phyloP scores from a whole-genome alignment of 2,329 filamentous ascomycete genomes.

The Spiromastix sp. region DNA sequence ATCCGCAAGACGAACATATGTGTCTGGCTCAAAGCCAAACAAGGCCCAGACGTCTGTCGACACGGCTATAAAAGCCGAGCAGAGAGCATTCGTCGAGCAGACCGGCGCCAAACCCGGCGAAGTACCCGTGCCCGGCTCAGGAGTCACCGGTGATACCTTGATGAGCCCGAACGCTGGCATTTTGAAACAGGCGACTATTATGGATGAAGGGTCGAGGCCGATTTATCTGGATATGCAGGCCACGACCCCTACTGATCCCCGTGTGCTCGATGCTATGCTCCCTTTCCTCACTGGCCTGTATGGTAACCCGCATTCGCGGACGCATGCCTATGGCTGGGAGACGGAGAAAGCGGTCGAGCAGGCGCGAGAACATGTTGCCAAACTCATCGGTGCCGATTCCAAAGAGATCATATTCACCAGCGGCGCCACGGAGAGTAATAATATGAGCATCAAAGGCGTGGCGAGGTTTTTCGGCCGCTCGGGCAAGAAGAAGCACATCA shows the following conservation, averaged over 20 bases:
- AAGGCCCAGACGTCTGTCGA: constrained; percentile 69
- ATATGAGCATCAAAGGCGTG: constrained; percentile 99
- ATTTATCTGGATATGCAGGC: constrained; percentile 99
- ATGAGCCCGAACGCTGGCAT: constrained; percentile 76
- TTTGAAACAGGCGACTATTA: constrained; percentile 80
- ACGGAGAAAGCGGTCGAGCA: constrained; percentile 88
- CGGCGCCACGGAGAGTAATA: constrained; percentile 96
- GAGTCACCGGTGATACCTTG: constrained; percentile 52
- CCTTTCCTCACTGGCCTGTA: constrained; percentile 89
- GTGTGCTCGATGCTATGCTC: constrained; percentile 93
- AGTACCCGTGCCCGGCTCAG: constrained; percentile 51
- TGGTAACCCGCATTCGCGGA: constrained; percentile 93
- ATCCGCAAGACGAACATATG: constrained; percentile 55
- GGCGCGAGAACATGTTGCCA: constrained; percentile 72
- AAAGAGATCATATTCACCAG: constrained; percentile 99
- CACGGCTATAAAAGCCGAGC: constrained; percentile 74
- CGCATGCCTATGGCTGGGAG: constrained; percentile 98
- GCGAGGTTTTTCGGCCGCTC: constrained; percentile 86
- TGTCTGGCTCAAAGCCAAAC: constrained; percentile 65
- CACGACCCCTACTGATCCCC: constrained; percentile 87
- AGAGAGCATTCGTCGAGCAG: constrained; percentile 61
- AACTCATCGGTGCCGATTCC: constrained; percentile 81
- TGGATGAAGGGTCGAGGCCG: constrained; percentile 85
- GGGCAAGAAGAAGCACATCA: constrained; percentile 97
- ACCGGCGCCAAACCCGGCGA: constrained; percentile 44